Conservation (phyloP, 78 protist genomes). For the Isochrysis galbana region DNA sequence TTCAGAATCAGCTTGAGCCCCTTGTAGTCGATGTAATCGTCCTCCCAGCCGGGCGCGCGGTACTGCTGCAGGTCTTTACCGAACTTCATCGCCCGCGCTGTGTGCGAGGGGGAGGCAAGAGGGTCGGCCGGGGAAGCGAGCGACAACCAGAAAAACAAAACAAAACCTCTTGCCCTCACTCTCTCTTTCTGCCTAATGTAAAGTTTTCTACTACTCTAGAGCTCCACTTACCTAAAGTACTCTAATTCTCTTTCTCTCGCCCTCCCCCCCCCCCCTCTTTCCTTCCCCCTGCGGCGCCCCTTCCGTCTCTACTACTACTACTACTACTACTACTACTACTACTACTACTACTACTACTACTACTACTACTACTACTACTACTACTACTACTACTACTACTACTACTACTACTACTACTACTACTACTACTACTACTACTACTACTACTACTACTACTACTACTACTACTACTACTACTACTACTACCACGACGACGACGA, state of each 20-base stretch:
- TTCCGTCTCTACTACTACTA: background rate
- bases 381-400: conserved; percentile 6
- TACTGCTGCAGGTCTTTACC: conserved; percentile 14
- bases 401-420: conserved; percentile 1
- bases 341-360: background rate
- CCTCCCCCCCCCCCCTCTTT: too few species aligned
- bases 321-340: conserved; percentile 6
- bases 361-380: background rate
- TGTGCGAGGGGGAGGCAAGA: background rate
- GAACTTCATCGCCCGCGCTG: conserved; percentile 29
- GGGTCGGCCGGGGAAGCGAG: too few species aligned
- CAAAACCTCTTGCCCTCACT: too few species aligned
- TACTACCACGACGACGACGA: background rate
- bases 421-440: conserved; percentile 1
- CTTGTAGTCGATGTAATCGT: conserved; percentile 12
- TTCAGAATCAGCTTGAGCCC: background rate
- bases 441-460: background rate
- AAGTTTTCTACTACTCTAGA: too few species aligned
- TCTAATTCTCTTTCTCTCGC: too few species aligned
- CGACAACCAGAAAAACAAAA: too few species aligned
- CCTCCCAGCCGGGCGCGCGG: conserved; percentile 5
- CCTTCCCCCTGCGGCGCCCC: too few species aligned
- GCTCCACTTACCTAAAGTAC: too few species aligned
- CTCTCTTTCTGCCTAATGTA: too few species aligned
- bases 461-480: conserved; percentile 6